A percentile compares a stretch with the other conserved stretches of the same genome.
Conservation (phyloP, 257 asterid genomes). For the Misopates orontium region DNA sequence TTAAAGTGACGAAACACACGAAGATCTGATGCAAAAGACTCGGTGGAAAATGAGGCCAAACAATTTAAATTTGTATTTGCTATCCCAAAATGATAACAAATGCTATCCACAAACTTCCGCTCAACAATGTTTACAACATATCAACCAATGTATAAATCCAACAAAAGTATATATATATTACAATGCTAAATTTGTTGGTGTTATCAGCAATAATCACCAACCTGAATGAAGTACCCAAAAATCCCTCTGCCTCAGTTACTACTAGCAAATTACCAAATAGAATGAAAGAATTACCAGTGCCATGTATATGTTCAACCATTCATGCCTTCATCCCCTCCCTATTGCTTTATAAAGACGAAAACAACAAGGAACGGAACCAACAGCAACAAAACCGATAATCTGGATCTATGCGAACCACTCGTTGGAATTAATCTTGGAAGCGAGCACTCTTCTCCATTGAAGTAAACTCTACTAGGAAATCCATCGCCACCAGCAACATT, state of each 20-base stretch:
- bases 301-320: not conserved
- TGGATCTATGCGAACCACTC: conserved; percentile 39
- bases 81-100: not conserved
- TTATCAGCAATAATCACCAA: conserved; percentile 14
- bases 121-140: conserved; percentile 26
- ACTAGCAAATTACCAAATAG: conserved; percentile 39
- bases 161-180: conserved; percentile 34
- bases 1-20: not conserved
- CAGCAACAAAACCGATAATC: conserved; percentile 33
- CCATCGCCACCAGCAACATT: conserved; percentile 76
- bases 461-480: conserved; percentile 79
- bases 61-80: not conserved
- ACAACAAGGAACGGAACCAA: conserved; percentile 29
- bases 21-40: not conserved
- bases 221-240: conserved; percentile 22
- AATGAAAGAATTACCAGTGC: conserved; percentile 58
- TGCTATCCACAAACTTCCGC: not conserved
- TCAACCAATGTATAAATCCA: conserved; percentile 24
- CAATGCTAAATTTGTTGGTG: conserved; percentile 22
- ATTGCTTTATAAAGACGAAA: conserved; percentile 47
- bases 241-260: conserved; percentile 10
- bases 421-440: conserved; percentile 62
- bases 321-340: conserved; percentile 21
- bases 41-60: not conserved
- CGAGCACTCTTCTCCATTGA: conserved; percentile 94